Conservation (phyloP, 2,329 filamentous ascomycete species). For the Stagonosporopsis chrysanthemi region DNA sequence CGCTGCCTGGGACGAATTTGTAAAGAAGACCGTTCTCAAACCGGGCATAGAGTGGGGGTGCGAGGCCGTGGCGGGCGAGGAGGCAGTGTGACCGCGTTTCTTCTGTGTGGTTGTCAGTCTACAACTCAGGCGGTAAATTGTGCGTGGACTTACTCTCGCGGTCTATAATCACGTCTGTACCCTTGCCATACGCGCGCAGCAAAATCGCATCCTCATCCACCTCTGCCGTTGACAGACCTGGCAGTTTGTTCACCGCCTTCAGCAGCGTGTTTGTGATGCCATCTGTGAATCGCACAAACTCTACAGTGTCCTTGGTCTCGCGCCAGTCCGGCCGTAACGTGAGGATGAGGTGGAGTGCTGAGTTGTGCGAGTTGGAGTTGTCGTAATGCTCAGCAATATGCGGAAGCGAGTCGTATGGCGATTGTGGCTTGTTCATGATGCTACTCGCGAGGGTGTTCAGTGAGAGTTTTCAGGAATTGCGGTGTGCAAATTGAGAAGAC, state of each 20-base stretch:
- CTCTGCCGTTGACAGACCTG: slow-evolving; percentile 75
- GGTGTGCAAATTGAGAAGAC: slow-evolving; percentile 20
- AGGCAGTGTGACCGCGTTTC: slow-evolving; percentile 78
- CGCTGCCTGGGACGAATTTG: slow-evolving; percentile 82
- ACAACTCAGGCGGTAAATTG: too few relatives aligned
- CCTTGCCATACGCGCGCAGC: slow-evolving; percentile 90
- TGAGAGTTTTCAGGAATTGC: slow-evolving; percentile 5
- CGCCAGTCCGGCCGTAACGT: slow-evolving; percentile 86
- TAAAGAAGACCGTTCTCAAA: slow-evolving; percentile 98
- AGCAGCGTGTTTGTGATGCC: slow-evolving; percentile 96
- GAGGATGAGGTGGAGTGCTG: slow-evolving; percentile 80
- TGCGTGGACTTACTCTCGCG: slow-evolving; percentile 73
- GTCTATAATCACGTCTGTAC: slow-evolving; percentile 94
- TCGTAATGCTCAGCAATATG: slow-evolving; percentile 81
- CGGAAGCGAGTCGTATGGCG: slow-evolving; percentile 47
- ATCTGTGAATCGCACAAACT: slow-evolving; percentile 92
- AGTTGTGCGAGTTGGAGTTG: slow-evolving; percentile 76
- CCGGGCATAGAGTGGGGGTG: slow-evolving; percentile 84
- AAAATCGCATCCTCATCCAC: slow-evolving; percentile 86
- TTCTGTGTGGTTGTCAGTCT: slow-evolving; percentile 51
- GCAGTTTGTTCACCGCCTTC: slow-evolving; percentile 74
- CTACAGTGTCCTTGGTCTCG: slow-evolving; percentile 73
- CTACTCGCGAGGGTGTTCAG: slow-evolving; percentile 7
- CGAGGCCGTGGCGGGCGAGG: slow-evolving; percentile 81
- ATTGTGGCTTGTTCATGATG: slow-evolving; percentile 38